Evolutionary conservation across 2,329 filamentous ascomycete genomes (phyloP), one percentile per base, ranked within the genome.

Genomic region (Claviceps cyperi): DNA sequence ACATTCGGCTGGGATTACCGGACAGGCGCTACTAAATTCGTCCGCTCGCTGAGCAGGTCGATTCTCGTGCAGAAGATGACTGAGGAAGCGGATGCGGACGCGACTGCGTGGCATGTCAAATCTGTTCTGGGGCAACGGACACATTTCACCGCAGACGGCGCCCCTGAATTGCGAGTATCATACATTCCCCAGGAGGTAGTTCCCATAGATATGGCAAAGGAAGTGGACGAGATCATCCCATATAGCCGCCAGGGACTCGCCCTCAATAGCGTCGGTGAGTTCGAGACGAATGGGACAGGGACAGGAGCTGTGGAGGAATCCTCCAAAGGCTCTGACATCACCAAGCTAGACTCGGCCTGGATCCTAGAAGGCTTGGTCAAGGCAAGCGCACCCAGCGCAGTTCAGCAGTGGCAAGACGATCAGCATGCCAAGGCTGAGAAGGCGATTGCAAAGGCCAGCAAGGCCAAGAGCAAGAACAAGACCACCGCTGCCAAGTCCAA

Each of bases 1-100:
- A 83, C 83, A 0, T 94, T 98, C 56, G 88, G 90, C 52, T 98
- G 92, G 92, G 79, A 76, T 4, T 84, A 81, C 57, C 77, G 81
- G 28, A 75, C 76, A 47, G 91, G 90, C 0, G 89, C 90, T 15
- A 78, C 84, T 59, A 94, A 95, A 60, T 86, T 95, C 53, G 81
- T 95, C 28, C 78, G 83, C 14, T 83, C 86, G 28, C 69, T 97
- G 11, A 84, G 88, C 0, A 86, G 88, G 11, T 81, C 83, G 7
- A 67, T 97, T 1, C 70, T 97, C 2, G 72, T 80, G 14, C 78
- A 76, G 53, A 80, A 76, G 53, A 71, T 81, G 55, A 53, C 52
- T 1, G 49, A 56, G 17, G 40, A 47, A 53, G 62, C 55, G 1
- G 54, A 51, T 2, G 54, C 73, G 1, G 54, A 51, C 2, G 54